Evolutionary conservation across 768 basidiomycete genomes (phyloP).

Genomic region (Kockovaella imperatae): DNA sequence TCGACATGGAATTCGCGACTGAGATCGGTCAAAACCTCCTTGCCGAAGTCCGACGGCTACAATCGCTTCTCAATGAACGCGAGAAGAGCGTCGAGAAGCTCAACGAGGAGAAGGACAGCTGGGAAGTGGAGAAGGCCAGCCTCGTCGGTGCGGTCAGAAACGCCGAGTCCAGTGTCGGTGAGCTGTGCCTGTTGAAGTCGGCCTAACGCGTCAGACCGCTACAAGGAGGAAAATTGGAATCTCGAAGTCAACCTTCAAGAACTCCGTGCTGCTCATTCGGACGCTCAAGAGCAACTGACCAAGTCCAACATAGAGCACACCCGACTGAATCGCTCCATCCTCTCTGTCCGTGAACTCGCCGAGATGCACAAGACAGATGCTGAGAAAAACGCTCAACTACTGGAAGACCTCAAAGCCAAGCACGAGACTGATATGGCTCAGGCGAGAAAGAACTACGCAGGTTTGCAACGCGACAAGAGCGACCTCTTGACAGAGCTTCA

Average conservation of each 20-base stretch:
- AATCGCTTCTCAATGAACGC: slow-evolving; percentile 79
- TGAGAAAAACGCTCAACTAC: slow-evolving; percentile 58
- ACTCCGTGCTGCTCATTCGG: slow-evolving; percentile 60
- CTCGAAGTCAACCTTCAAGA: slow-evolving; percentile 90
- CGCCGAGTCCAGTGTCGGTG: slow-evolving; percentile 74
- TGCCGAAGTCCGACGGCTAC: slow-evolving; percentile 82
- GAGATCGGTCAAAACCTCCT: slow-evolving; percentile 91
- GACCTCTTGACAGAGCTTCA: slow-evolving; percentile 80
- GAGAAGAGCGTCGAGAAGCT: slow-evolving; percentile 87
- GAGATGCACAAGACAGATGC: slow-evolving; percentile 82
- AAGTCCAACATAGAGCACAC: slow-evolving; percentile 77
- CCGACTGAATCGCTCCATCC: slow-evolving; percentile 66
- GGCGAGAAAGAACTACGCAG: slow-evolving; percentile 76
- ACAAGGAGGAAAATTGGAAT: slow-evolving; percentile 99
- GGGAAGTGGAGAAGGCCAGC: slow-evolving; percentile 69
- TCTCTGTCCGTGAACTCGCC: slow-evolving; percentile 61
- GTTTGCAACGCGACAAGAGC: slow-evolving; percentile 81
- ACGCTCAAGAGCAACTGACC: slow-evolving; percentile 58
- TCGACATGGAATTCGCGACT: slow-evolving; percentile 78
- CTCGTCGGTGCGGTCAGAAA: slow-evolving; percentile 65
- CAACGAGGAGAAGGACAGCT: slow-evolving; percentile 84
- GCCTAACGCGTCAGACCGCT: slow-evolving; percentile 58
- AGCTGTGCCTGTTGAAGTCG: slow-evolving; percentile 24
- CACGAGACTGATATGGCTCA: slow-evolving; percentile 94
- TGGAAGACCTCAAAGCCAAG: slow-evolving; percentile 73